Evolutionary conservation across 768 basidiomycete genomes (phyloP), one percentile per base, ranked within the genome.

Genomic region (Suillus cothurnatus): DNA sequence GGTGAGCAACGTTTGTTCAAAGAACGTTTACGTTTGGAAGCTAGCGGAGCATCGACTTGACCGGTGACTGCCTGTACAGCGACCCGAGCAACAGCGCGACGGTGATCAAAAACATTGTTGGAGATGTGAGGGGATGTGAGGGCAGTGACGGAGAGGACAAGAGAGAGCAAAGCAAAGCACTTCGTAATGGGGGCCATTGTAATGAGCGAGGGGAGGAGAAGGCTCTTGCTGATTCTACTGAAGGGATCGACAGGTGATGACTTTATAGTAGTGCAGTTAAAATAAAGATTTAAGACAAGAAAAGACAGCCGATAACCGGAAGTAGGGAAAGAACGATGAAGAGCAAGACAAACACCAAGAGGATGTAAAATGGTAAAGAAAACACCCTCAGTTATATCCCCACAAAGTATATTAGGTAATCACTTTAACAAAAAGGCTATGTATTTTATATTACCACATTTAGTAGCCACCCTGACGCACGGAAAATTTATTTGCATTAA

Each of bases 101-200:
- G 69, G 17, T 71, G 75, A 28, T 60, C 52, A 61, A 73, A 53
- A 6, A 67, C 67, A 61, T 71, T 65, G 55, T 77, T 79, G n/a
- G 74, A 61, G n/a, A 71, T 41, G 62, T 82, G 81, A 2, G 81
- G 81, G 41, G 74, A 78, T 0, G 80, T 73, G 58, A 80, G 63
- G 62, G 76, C 75, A 49, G 69, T 21, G 55, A 72, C 77, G 52
- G 81, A 76, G 75, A 85, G 68, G 68, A 81, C 77, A 71, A 84
- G 66, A 67, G 75, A 69, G 71, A 84, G 65, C 67, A 85, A 69
- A 69, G 84, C 67, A 72, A 87, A 47, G 70, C 76, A 69, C 70
- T 80, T 81, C 69, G 77, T 12, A 77, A 83, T 74, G 69, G 80
- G 80, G 34, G 72, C 74, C 73, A 70, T 72, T 55, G 68, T 61